Base-by-base conservation (phyloP, 208 protist species). In the Wallacemonas rigidus region DNA sequence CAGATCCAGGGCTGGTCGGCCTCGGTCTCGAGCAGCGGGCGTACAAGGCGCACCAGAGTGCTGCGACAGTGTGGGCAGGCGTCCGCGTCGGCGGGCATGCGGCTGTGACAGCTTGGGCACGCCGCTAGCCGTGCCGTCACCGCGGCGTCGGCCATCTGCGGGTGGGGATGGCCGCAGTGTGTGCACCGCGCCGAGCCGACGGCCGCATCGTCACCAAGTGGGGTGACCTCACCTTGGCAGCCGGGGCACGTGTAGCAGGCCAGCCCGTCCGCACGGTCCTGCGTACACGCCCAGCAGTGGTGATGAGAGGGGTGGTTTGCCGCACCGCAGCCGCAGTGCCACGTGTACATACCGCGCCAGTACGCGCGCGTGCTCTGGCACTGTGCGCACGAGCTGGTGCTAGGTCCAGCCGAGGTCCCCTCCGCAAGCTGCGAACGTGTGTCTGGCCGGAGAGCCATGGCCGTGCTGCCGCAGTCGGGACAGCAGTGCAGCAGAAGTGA, bases 261-360 rank as follows among this genome's bases (percentile, higher is more conserved):
- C 61, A 65, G 0, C 67, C 63, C 56, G 2, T 62, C 53, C 26
- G 56, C 36, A 63, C 44, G 8, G 48, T 67, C 57, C 2, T 38
- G 51, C 9, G 86, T 88, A 57, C 90, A 95, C 8, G 50, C 63
- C 55, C 73, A 64, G 82, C 90, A 95, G 77, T 87, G 82, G 0
- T 72, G 48, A 41, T 80, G 77, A 15, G 80, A 14, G 8, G 87
- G 79, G 38, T 63, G 57, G 53, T 93, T 92, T 6, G 6, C 12
- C 17, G 77, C 79, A 0, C 90, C 90, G 48, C 90, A 95, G 14
- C 87, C 86, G 79, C 90, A 95, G 2, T 47, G 36, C 90, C 90
- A 95, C 39, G 75, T 77, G 67, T 92, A 93, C 65, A 41, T 48
- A 35, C 71, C 50, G 6, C 58, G 67, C 38, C 69, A 65, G 67